Conservation (phyloP, 768 basidiomycete genomes). For the Calocera viscosa region DNA sequence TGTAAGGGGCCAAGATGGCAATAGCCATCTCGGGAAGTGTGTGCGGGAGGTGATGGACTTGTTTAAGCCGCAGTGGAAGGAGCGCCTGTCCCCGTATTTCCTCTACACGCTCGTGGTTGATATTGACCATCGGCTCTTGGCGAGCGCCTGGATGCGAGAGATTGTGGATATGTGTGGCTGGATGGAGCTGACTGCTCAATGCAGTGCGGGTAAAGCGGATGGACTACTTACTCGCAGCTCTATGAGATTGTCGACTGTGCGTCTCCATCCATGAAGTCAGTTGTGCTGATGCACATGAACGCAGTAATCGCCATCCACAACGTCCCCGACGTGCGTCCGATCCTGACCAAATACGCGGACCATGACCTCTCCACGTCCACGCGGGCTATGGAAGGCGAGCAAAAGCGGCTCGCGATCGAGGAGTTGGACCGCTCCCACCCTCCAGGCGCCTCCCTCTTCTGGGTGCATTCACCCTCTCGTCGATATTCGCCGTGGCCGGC, state of each 20-base stretch:
- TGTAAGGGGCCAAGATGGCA: no score
- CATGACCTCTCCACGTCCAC: constrained; percentile 86
- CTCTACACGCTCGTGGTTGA: constrained; percentile 80
- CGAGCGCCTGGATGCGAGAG: constrained; percentile 65
- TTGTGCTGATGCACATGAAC: neutral
- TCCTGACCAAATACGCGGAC: constrained; percentile 70
- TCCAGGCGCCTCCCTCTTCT: constrained; percentile 26
- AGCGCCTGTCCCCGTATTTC: constrained; percentile 76
- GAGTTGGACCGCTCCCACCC: constrained; percentile 43
- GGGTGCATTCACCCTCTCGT: constrained; percentile 35
- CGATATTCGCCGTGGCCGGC: constrained; percentile 30
- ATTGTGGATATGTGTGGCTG: no score
- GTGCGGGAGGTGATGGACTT: constrained; percentile 57
- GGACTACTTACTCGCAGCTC: constrained; percentile 98
- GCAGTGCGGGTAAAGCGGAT: constrained; percentile 90
- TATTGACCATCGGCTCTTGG: constrained; percentile 80
- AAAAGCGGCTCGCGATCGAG: constrained; percentile 61
- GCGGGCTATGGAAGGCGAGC: constrained; percentile 75
- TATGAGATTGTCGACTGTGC: constrained; percentile 93
- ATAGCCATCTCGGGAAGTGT: constrained; percentile 45
- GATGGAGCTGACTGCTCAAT: no score
- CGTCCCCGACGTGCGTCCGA: constrained; percentile 73
- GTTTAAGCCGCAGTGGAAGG: constrained; percentile 89
- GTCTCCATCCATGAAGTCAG: constrained; percentile 18
- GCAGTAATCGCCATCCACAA: constrained; percentile 87